Conservation (phyloP, 768 basidiomycete species). For the Lactarius sp. region DNA sequence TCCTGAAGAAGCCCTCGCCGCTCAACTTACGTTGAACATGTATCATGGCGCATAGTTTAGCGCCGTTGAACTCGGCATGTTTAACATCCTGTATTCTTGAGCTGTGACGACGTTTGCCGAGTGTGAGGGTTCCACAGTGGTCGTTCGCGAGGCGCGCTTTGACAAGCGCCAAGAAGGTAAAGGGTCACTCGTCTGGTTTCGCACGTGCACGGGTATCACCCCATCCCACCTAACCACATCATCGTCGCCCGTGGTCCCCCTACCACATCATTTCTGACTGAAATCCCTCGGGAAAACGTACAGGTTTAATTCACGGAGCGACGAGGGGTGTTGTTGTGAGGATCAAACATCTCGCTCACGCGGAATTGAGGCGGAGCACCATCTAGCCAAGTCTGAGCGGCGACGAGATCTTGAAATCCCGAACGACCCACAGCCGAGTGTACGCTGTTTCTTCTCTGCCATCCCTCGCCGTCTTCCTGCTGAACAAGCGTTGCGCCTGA, state of each 20-base stretch:
- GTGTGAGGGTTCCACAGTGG: not conserved
- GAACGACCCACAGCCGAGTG: conserved; percentile 22
- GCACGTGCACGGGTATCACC: conserved; percentile 23
- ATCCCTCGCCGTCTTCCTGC: not conserved
- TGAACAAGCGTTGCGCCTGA: not conserved
- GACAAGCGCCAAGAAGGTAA: conserved; percentile 8
- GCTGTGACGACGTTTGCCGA: not conserved
- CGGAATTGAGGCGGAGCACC: conserved; percentile 26
- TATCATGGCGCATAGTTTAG: not conserved
- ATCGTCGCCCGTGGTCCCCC: conserved; percentile 5
- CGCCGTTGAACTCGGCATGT: conserved; percentile 1
- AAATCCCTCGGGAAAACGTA: conserved; percentile 1
- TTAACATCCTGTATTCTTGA: not conserved
- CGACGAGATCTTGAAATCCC: conserved; percentile 28
- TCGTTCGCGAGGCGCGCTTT: not conserved
- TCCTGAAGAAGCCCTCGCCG: conserved; percentile 1
- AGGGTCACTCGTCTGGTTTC: conserved; percentile 3
- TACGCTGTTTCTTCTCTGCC: conserved; percentile 13
- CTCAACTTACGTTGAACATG: conserved; percentile 6
- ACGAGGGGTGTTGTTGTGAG: not conserved
- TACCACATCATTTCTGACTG: not conserved
- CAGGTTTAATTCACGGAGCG: not conserved
- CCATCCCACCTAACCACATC: conserved; percentile 25
- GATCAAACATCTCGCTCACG: not conserved
- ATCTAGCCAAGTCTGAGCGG: conserved; percentile 25